Base-by-base conservation (phyloP, 2,329 filamentous ascomycete genomes). In the Epichloe sylvatica region DNA sequence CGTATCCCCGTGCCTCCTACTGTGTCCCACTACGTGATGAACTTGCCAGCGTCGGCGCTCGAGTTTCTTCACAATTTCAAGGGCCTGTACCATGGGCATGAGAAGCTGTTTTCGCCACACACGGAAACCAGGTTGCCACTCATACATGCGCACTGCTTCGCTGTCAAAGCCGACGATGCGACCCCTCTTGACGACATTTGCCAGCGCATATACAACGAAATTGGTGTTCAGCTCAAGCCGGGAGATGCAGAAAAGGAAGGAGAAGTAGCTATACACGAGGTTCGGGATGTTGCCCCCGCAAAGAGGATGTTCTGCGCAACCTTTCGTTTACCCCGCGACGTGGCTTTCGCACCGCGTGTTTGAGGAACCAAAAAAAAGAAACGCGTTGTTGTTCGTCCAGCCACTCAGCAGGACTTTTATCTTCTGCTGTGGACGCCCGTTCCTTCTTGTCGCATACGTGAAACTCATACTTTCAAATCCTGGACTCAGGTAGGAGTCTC, bases 281-380 rank as follows among this genome's bases (percentile, higher is more conserved):
- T 97, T 35, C 77, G 92, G 55, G 81, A 94, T 57, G 92, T 98
- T 49, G 86, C 89, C 51, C 92, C 92, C 5, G 84, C 87, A 61
- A 98, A 98, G 74, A 79, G 84, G 62, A 96, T 96, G 90, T 97
- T 91, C 66, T 97, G 92, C 65, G 91, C 88, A 33, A 94, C 81
- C 57, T 97, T 98, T 68, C 79, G 89, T 54, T 63, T 98, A 52
- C 92, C 92, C 2, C 68, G 72, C 35, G 81, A 86, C 58, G 86
- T 96, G 5, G 92, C 90, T 13, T 96, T 95, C 69, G 74, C 77
- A 23, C 54, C 68, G 44, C 62, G 62, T 45, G 53, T 53, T 21
- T 45, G 37, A 44, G 38, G n/a, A 40, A 19, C 19, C 9, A 30
- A 11, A 7, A 25, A 25, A 30, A 30, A 3, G 8, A 30, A 25